Evolutionary conservation across 2,329 filamentous ascomycete genomes (phyloP), one percentile per base, ranked within the genome.

Genomic region (Rutstroemia sp.): DNA sequence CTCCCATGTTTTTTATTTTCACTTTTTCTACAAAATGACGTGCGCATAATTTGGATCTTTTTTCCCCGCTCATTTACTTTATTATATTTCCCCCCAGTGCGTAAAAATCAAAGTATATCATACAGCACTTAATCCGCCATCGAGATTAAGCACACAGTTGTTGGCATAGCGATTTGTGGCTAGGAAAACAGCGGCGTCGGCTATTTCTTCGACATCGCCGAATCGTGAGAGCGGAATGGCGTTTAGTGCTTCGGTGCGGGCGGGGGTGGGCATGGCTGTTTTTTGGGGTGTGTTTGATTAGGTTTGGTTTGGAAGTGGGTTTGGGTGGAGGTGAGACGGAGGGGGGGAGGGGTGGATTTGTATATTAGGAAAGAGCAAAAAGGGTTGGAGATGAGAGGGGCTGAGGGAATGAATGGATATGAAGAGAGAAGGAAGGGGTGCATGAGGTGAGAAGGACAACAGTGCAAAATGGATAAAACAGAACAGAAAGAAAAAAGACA

Each of bases 141-240:
- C 91, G 27, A 96, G 77, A 70, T 92, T 94, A 52, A 96, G 76
- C 51, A 92, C 79, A 70, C 89, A 94, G 63, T 95, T 95, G 70
- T 92, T 92, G 56, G 90, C 88, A 72, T 92, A 96, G 60, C 81
- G 75, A 70, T 94, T 95, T 48, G 79, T 78, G 30, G 82, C 86
- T 16, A 95, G 77, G 70, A 95, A 95, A 27, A 86, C 68, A 48
- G 87, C 88, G 54, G 90, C 90, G 66, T 92, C 84, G n/a, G 90
- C 90, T 34, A 95, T 81, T 70, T 95, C 90, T 25, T 81, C 76
- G 7, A 80, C 75, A 37, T 74, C 73, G 16, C 88, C 90, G 61
- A 92, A 82, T 30, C 90, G 83, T 30, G 74, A 73, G 16, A 81
- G 68, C 1, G 89, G 89, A 50, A 90, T 90, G 50, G 75, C 68